Percentiles rank a stretch among this genome's conserved stretches.
Evolutionary conservation across 2,329 filamentous ascomycete genomes (phyloP).

Genomic region (Sphaerostilbella broomeana): DNA sequence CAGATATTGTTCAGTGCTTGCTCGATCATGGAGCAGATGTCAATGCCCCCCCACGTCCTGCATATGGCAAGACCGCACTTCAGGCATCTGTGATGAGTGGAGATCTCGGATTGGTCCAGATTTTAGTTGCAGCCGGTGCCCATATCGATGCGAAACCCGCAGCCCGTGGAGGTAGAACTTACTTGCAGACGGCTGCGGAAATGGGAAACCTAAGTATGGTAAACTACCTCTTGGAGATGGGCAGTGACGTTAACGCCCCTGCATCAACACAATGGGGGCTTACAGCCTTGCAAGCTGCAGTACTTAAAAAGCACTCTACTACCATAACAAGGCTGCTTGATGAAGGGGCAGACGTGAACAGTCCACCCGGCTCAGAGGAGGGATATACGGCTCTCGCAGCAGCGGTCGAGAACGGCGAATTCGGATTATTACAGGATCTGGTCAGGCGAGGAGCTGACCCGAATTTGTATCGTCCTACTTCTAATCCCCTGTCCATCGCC

Average conservation of each 20-base stretch:
- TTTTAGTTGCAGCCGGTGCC: background rate
- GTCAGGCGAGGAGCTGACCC: conserved; percentile 19
- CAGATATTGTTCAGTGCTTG: background rate
- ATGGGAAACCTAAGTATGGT: background rate
- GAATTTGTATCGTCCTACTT: background rate
- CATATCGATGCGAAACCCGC: background rate
- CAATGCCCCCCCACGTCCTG: background rate
- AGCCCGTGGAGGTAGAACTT: background rate
- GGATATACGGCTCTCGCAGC: conserved; percentile 27
- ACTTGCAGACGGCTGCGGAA: background rate
- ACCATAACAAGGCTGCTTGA: background rate
- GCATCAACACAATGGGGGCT: background rate
- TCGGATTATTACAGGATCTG: conserved; percentile 21
- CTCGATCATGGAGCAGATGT: background rate
- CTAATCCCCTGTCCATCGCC: background rate
- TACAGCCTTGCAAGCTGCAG: background rate
- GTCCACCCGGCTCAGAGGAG: background rate
- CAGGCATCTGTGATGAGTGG: background rate
- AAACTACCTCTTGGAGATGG: background rate
- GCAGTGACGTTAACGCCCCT: background rate
- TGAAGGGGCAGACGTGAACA: conserved; percentile 27
- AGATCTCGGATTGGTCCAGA: background rate
- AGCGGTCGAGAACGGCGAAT: conserved; percentile 18
- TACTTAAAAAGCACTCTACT: background rate
- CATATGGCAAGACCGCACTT: background rate